phyloP scores from a whole-genome alignment of 1,284 basidiomycete species.

The Rhizoctonia solani region DNA sequence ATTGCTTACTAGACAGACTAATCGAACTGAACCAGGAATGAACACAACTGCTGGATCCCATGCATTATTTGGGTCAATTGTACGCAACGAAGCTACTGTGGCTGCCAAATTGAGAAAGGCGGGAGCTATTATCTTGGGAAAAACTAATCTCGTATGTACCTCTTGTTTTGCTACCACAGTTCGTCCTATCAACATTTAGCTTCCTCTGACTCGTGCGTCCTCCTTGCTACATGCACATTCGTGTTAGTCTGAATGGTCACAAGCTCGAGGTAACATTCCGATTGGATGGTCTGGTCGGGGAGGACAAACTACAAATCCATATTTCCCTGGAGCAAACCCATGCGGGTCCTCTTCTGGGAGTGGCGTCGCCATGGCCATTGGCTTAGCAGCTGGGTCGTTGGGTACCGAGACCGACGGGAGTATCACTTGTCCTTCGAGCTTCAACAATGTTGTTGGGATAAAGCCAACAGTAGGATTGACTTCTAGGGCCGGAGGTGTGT shows the following conservation, averaged over 20 bases:
- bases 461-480: slow-evolving; percentile 66
- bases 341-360: slow-evolving; percentile 70
- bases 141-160: slow-evolving; percentile 53
- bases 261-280: slow-evolving; percentile 59
- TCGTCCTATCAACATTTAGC: background rate
- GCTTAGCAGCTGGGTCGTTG: slow-evolving; percentile 50
- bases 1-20: background rate
- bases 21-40: slow-evolving; percentile 20
- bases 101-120: slow-evolving; percentile 62
- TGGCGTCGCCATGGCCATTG: slow-evolving; percentile 64
- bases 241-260: slow-evolving; percentile 58
- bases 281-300: slow-evolving; percentile 70
- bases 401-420: slow-evolving; percentile 51
- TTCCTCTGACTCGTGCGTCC: too few relatives aligned
- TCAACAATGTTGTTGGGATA: slow-evolving; percentile 59
- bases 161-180: background rate
- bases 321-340: slow-evolving; percentile 63
- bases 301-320: slow-evolving; percentile 64
- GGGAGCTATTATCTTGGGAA: slow-evolving; percentile 64
- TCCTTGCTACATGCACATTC: background rate
- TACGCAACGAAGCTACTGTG: slow-evolving; percentile 65
- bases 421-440: slow-evolving; percentile 56
- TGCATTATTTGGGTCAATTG: slow-evolving; percentile 59
- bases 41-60: slow-evolving; percentile 53
- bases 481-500: slow-evolving; percentile 62